phyloP scores from a whole-genome alignment of 1,139 yeast genomes.

The Maudiozyma humilis region DNA sequence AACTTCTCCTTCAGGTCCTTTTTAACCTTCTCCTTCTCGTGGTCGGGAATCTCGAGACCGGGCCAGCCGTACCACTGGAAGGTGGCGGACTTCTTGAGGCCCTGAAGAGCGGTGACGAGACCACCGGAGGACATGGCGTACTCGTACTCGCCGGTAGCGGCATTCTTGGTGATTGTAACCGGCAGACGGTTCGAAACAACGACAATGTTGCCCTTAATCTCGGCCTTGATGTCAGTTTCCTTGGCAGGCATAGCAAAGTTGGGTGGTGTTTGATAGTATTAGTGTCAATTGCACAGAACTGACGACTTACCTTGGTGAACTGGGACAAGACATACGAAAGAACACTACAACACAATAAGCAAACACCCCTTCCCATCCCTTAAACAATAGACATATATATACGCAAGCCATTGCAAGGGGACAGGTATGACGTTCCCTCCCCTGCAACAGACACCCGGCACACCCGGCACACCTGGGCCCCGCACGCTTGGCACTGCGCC shows the following conservation, averaged over 20 bases:
- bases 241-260: neutral
- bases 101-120: slow-evolving; percentile 89
- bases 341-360: neutral
- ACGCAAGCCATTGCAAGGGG: no score
- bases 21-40: slow-evolving; percentile 62
- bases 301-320: no score
- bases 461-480: no score
- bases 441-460: no score
- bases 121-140: slow-evolving; percentile 96
- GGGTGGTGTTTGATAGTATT: no score
- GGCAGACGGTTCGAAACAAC: slow-evolving; percentile 95
- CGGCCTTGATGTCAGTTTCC: neutral
- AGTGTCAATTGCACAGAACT: no score
- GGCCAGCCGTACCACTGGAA: slow-evolving; percentile 99
- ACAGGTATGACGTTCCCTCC: no score
- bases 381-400: no score
- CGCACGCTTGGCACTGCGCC: no score
- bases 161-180: slow-evolving; percentile 71
- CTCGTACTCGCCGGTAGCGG: slow-evolving; percentile 50
- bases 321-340: no score
- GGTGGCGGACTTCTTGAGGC: slow-evolving; percentile 72
- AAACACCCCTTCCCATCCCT: neutral
- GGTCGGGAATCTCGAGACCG: slow-evolving; percentile 74
- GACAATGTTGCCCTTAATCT: slow-evolving; percentile 54
- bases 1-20: slow-evolving; percentile 66